Evolutionary conservation across 2,329 filamentous ascomycete species (phyloP), one percentile per base, ranked within the genome.

Genomic region (Penicillium brasilianum): DNA sequence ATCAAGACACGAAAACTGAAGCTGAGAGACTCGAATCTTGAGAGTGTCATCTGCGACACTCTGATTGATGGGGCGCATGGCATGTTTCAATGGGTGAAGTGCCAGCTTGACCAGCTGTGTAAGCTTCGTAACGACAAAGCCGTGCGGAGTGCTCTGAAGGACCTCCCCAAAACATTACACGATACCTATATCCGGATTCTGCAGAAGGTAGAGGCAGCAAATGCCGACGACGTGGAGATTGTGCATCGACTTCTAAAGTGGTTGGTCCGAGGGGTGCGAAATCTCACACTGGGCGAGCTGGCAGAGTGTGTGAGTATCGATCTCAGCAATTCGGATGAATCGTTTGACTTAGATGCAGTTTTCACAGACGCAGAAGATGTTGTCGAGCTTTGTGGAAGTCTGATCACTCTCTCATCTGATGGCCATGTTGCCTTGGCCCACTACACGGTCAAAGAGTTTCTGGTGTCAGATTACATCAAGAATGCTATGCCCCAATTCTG

Each of bases 211-310:
- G 44, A 48, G 25, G 22, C 44, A 7, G 44, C 30, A 25, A 48
- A 48, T 48, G 8, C 25, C 14, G 44, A 48, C 22, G 25, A 48
- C 4, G 44, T 48, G 4, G 44, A 48, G 16, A 16, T 48, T 30
- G 44, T 48, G 44, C 44, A 48, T 11, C 22, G 44, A n/a, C 4
- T 48, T 14, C 25, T 48, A 8, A 48, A 48, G 44, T 48, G 44
- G 44, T 11, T 48, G 16, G 44, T 48, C 16, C 44, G 44, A 18
- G 44, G 44, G 1, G 25, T 48, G 16, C 44, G 44, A 16, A 30
- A 48, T 30, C 44, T 48, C 44, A 48, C 44, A 30, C 25, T 48
- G 25, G 28, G 44, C 44, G 44, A 48, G 44, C 14, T 48, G 44
- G 44, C 44, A 1, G 44, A 48, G 44, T 48, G 44, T 48, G 44